Percentiles rank a stretch among this genome's conserved stretches.
Conservation (phyloP, 768 basidiomycete genomes). For the Lactifluus rugatus region DNA sequence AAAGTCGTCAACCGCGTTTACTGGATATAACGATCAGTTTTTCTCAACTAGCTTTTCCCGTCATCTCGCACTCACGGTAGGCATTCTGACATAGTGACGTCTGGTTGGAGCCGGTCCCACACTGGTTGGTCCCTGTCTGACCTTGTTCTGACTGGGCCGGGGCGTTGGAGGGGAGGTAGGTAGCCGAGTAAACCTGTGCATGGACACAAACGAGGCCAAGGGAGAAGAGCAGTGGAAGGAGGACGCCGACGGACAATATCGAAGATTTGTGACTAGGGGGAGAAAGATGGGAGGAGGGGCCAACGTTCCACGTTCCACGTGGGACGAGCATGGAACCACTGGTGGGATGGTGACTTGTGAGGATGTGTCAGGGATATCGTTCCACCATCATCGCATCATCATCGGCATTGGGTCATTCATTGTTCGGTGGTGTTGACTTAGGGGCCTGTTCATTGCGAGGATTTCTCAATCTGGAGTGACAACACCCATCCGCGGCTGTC, state of each 20-base stretch:
- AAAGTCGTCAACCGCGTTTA: constrained; percentile 52
- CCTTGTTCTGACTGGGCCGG: constrained; percentile 44
- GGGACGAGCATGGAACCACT: no score
- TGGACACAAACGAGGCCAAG: constrained; percentile 17
- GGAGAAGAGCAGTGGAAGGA: constrained; percentile 10
- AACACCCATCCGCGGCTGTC: no score
- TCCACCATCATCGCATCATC: no score
- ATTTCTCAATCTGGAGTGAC: no score
- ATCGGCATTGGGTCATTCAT: no score
- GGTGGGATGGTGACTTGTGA: no score
- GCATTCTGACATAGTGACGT: constrained; percentile 58
- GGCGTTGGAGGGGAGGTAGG: constrained; percentile 40
- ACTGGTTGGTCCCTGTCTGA: constrained; percentile 56
- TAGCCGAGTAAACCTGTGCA: constrained; percentile 34
- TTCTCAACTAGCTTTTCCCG: background rate
- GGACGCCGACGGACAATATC: constrained; percentile 12
- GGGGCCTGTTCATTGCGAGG: no score
- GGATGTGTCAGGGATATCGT: no score
- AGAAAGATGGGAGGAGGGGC: background rate
- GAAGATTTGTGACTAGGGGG: background rate
- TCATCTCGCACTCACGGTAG: constrained; percentile 34
- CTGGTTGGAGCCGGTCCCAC: constrained; percentile 47
- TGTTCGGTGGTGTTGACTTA: background rate
- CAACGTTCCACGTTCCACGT: background rate
- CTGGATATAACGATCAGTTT: constrained; percentile 24